Evolutionary conservation across 2,329 filamentous ascomycete species (phyloP), one percentile per base, ranked within the genome.

Genomic region (Emmonsiellopsis sp.): DNA sequence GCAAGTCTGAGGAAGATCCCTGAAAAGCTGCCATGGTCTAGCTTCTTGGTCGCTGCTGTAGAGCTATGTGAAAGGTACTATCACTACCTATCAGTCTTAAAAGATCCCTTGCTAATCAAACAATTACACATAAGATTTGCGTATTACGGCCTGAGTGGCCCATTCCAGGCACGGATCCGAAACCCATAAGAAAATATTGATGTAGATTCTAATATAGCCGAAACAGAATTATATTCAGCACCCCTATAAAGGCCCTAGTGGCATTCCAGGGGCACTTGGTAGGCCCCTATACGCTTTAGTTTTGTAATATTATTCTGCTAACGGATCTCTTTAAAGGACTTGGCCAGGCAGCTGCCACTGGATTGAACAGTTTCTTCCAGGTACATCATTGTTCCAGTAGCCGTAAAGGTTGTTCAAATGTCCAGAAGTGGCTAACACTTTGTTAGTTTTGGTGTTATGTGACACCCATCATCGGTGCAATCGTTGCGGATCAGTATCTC

Each of bases 401-500:
- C 43, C 8, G n/a, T 35, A n/a, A n/a, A 10, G 7, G 11, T 34
- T 10, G 41, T 16, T n/a, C 9, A 13, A 31, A 46, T n/a, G 43
- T 13, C 16, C 26, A n/a, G 38, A 26, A 30, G 31, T 40, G 30
- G 15, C 38, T 45, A 6, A 44, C 16, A 20, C 13, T 13, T 8
- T 2, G 26, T 13, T 40, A 59, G 58, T 79, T 80, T 65, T 80
- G 75, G 74, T 76, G 75, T 55, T 80, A 79, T 64, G 64, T 79
- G 32, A 79, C 78, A 26, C 80, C 81, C 3, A 76, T 82, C 35
- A 50, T 79, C 16, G 77, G 79, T 64, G 81, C 79, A 44, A 76
- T 81, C 53, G 63, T 83, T 46, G 79, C 81, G 15, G 81, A 84
- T 62, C 76, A 79, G 37, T 82, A 81, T 64, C 70, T 82, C 8